phyloP scores from a whole-genome alignment of 192 early-diverging fungal species.

The Coemansia umbellata region DNA sequence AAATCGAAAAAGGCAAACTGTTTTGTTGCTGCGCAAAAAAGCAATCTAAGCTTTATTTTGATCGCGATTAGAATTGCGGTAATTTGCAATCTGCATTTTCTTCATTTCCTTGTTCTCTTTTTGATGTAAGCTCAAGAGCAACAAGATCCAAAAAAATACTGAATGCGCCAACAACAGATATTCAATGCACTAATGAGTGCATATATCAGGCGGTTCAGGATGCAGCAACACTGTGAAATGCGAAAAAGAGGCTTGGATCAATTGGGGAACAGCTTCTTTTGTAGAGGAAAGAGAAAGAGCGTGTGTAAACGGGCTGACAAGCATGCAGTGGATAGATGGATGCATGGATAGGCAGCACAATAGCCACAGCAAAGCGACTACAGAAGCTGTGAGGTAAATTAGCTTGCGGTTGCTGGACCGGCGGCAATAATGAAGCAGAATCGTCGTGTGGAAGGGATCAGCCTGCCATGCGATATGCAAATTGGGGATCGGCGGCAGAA shows the following conservation, averaged over 20 bases:
- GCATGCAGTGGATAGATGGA: background rate
- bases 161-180: background rate
- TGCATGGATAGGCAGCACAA: no score
- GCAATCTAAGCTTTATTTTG: background rate
- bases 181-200: background rate
- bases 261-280: background rate
- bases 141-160: background rate
- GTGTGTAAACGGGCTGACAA: background rate
- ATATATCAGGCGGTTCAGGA: background rate
- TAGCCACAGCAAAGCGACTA: no score
- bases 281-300: background rate
- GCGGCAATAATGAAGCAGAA: no score
- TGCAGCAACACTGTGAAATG: constrained; percentile 2
- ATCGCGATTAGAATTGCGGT: background rate
- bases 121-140: background rate
- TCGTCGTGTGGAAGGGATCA: background rate
- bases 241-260: constrained; percentile 2
- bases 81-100: background rate
- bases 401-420: no score
- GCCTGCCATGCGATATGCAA: constrained; percentile 2
- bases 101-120: background rate
- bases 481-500: constrained; percentile 14
- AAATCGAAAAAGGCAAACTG: background rate
- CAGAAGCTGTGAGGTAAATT: no score
- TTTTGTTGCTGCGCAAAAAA: constrained; percentile 2